Evolutionary conservation across 116 monocot species (phyloP), one percentile per base, ranked within the genome.

Genomic region (Papilionanthe hybrid): DNA sequence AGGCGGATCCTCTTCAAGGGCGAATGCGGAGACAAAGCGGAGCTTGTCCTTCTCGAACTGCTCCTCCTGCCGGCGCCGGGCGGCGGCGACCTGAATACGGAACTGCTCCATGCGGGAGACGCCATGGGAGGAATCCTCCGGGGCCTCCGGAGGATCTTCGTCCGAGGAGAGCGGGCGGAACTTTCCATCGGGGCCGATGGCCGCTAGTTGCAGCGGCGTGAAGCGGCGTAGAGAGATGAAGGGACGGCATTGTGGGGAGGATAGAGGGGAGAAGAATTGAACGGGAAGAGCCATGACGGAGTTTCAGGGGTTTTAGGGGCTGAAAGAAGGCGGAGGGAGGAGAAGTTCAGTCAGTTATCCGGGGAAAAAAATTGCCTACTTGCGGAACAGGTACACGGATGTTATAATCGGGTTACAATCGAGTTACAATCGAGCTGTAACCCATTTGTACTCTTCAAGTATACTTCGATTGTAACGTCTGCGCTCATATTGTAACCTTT

Each of bases 51-150:
- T 84, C 81, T 88, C 81, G 81, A 82, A 87, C 81, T 92, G 75
- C 22, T 85, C 86, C 28, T 93, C 88, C 72, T 90, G 89, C 68
- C 75, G 78, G 72, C 88, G 86, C 73, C 89, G 90, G 25, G 92
- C 94, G 20, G 89, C 90, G 75, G 86, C 80, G 63, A 92, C 96
- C 76, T 89, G 91, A 82, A 86, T 89, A 53, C 87, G 81, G 84
- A 97, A 91, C 79, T 89, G 90, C 74, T 92, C 83, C 55, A 85
- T 42, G 69, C 81, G 85, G 75, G 92, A 80, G 72, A 97, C 85
- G 74, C 96, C 96, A 67, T 94, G 96, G 78, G 96, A 92, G 71
- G 94, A 75, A 81, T 97, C 96, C 74, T 97, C 96, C 5, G 94
- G 91, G 12, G 90, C 91, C 72, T 97, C 97, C 18, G 94, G 97